Evolutionary conservation across 768 basidiomycete genomes (phyloP), one percentile per base, ranked within the genome.

Genomic region (Nidularia pulvinata): DNA sequence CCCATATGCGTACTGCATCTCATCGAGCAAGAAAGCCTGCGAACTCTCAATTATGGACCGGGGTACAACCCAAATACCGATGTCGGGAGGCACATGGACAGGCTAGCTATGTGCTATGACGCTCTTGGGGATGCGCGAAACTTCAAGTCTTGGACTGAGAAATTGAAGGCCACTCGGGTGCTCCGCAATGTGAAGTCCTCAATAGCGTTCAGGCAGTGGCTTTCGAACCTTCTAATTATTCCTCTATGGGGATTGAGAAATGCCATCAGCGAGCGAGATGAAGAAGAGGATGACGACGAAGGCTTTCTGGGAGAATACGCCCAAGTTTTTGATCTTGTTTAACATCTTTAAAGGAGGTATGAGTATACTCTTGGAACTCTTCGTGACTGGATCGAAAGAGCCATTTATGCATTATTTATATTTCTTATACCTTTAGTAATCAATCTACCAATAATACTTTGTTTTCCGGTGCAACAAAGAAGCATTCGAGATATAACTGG

Each of bases 91-190:
- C 74, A 77, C 37, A 57, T 69, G 9, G 76, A 78, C 49, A 62
- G 58, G 5, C 68, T 78, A 25, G 73, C 73, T 2, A 71, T 74
- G 67, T 74, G 72, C 46, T 75, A 74, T 57, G 76, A 73, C 0
- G 74, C 73, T 7, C 57, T 78, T 14, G 62, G 63, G 19, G 72
- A 78, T 37, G 61, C 57, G n/a, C 57, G 66, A 25, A 66, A 66
- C 50, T 78, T 78, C 51, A 61, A 58, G 46, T 54, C 57, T 35
- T 75, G 74, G 74, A 59, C 64, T 11, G 57, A 56, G 47, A 56
- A 57, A 33, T 72, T 66, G 32, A 59, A 64, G 2, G 66, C 65
- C 5, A 60, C 58, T 3, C 62, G 68, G 19, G 59, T 56, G 14
- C 46, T 55, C 25, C 36, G 43, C 2, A 48, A 56, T 30, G 56